Conservation (phyloP, 176 grass and related monocot genomes). For the Lolium multiflorum region DNA sequence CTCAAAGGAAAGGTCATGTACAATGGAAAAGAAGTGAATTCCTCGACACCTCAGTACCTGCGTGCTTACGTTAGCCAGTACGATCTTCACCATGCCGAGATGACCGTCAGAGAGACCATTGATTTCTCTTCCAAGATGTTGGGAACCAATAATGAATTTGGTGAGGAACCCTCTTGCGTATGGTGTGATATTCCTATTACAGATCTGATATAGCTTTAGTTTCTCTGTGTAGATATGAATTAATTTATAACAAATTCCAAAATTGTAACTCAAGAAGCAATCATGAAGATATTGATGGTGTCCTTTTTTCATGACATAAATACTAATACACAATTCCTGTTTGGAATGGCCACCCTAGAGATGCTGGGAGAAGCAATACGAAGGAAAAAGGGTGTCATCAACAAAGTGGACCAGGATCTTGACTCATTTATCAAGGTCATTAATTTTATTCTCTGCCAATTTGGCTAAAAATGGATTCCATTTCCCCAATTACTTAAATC, state of each 20-base stretch:
- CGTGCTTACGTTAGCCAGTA: slow-evolving; percentile 84
- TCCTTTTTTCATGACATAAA: slow-evolving; percentile 23
- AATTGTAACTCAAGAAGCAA: slow-evolving; percentile 34
- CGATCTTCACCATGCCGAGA: slow-evolving; percentile 96
- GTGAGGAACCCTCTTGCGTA: slow-evolving; percentile 49
- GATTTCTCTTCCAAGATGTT: slow-evolving; percentile 80
- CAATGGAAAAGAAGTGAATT: slow-evolving; percentile 67
- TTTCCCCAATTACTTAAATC: slow-evolving; percentile 43
- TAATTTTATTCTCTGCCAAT: background rate
- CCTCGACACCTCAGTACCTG: slow-evolving; percentile 61
- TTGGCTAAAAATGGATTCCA: background rate
- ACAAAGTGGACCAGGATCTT: slow-evolving; percentile 79
- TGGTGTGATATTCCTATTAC: background rate
- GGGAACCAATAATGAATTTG: slow-evolving; percentile 72
- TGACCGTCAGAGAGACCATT: slow-evolving; percentile 85
- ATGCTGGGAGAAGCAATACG: slow-evolving; percentile 80
- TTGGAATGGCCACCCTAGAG: slow-evolving; percentile 54
- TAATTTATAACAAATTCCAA: slow-evolving; percentile 26
- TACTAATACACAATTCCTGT: slow-evolving; percentile 38
- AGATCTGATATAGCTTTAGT: background rate
- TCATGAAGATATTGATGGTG: background rate
- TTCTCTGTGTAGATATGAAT: background rate
- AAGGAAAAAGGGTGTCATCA: slow-evolving; percentile 69
- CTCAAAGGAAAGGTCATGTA: slow-evolving; percentile 67
- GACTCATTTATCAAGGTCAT: slow-evolving; percentile 79